Evolutionary conservation across 2,329 filamentous ascomycete genomes (phyloP), one percentile per base, ranked within the genome.

Genomic region (Teratosphaeriaceae sp.): DNA sequence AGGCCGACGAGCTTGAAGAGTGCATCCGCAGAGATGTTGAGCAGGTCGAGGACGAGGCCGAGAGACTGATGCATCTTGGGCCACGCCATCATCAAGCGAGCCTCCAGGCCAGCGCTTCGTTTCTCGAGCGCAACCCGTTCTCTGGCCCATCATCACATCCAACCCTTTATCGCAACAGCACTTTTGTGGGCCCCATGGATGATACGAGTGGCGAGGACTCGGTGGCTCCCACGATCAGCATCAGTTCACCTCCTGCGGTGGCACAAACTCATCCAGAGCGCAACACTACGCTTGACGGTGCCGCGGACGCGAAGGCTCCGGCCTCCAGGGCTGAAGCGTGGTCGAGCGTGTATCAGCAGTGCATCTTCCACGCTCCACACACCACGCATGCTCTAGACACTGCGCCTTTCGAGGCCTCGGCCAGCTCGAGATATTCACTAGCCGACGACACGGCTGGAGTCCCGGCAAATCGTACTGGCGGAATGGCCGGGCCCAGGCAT

Each of bases 311-410:
- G 6, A 23, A 42, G 23, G 19, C 36, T 23, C 12, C 44, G 1
- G 8, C 33, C 5, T 49, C 43, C 20, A 50, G 49, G 38, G 51
- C 52, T 6, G 47, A 53, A 22, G 19, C 35, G 12, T 55, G 45
- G 45, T 51, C 49, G 7, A 41, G 44, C 16, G 19, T 48, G 8
- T 55, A 55, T 43, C 24, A 49, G 27, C 27, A 45, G 12, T 55
- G 53, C 39, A 37, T 55, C 3, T 16, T 37, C 15, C n/a, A 18
- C 3, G 35, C 12, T 23, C 5, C n/a, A 21, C 23, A 18, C 8
- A n/a, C 34, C 21, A 21, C 11, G 31, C 13, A 13, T n/a, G n/a
- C n/a, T n/a, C n/a, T n/a, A n/a, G n/a, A n/a, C n/a, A n/a, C n/a
- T n/a, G n/a, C n/a, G n/a, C n/a, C n/a, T n/a, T n/a, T n/a, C n/a